These are phyloP conservation scores for Starmera caribaea DNA, from an alignment of 805 yeast genomes.

Conservation along the genomic window DNA sequence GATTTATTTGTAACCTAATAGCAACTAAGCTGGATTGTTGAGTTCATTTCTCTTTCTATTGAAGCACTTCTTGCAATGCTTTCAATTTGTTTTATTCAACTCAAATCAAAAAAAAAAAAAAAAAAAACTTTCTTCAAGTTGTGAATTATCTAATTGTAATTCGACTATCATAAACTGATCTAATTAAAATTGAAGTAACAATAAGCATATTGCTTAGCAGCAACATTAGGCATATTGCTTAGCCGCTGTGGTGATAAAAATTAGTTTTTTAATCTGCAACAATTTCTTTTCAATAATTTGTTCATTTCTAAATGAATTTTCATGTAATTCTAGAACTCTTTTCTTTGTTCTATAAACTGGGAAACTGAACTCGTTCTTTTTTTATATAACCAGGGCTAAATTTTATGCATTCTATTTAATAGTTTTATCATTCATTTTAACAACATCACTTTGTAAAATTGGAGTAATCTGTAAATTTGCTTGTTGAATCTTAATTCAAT, in stretches of 20 bases:
- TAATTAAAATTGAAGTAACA: no score
- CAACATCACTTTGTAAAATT: constrained; percentile 31
- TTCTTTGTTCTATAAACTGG: constrained; percentile 25
- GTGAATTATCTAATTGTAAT: constrained; percentile 41
- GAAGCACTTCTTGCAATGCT: constrained; percentile 46
- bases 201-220: constrained; percentile 48
- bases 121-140: constrained; percentile 36
- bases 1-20: constrained; percentile 68
- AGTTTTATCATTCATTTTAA: constrained; percentile 26
- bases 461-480: constrained; percentile 18
- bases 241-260: constrained; percentile 35
- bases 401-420: constrained; percentile 28
- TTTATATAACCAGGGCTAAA: constrained; percentile 23
- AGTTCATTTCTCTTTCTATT: constrained; percentile 67
- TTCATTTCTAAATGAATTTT: constrained; percentile 54
- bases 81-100: constrained; percentile 39
- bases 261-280: constrained; percentile 46
- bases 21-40: constrained; percentile 51
- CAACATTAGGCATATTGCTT: constrained; percentile 14
- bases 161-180: constrained; percentile 56
- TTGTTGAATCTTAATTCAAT: constrained; percentile 15
- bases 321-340: constrained; percentile 51
- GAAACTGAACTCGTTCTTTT: constrained; percentile 26
- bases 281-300: constrained; percentile 49
- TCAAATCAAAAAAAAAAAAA: no score